These are phyloP conservation scores for Saccharum spontaneum DNA, from an alignment of 176 grass and related monocot genomes.

Conservation along the genomic window DNA sequence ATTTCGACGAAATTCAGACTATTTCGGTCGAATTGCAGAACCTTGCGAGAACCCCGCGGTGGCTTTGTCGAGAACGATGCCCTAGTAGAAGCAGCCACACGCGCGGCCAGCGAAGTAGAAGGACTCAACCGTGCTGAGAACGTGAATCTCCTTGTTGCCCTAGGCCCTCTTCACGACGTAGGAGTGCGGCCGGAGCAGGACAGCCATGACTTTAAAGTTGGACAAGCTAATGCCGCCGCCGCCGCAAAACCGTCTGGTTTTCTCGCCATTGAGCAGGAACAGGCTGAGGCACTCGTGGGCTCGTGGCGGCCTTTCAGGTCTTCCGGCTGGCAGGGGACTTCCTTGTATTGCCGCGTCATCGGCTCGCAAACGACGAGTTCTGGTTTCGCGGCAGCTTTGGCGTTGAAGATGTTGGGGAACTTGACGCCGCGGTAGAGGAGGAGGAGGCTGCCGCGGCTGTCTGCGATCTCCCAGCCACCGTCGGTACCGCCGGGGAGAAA, in stretches of 20 bases:
- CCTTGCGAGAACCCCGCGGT: neutral
- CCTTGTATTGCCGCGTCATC: neutral
- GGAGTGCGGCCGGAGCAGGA: no score
- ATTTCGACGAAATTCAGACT: no score
- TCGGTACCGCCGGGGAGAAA: neutral
- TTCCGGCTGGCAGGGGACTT: neutral
- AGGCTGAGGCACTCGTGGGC: neutral
- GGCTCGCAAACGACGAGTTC: neutral
- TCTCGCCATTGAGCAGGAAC: neutral
- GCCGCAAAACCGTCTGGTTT: no score
- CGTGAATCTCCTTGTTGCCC: neutral
- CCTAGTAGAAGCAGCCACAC: neutral
- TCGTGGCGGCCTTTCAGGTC: neutral
- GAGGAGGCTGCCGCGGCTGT: neutral
- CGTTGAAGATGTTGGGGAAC: neutral
- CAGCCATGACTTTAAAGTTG: neutral
- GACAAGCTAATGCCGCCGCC: neutral
- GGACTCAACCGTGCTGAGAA: neutral
- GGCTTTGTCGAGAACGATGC: neutral
- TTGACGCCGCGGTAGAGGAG: neutral
- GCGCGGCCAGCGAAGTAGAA: neutral
- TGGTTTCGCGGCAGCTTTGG: neutral
- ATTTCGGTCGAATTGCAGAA: no score
- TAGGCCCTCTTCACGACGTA: neutral
- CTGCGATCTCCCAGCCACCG: neutral